phyloP scores from a whole-genome alignment of 2,329 filamentous ascomycete species.

The Exophiala dermatitidis region DNA sequence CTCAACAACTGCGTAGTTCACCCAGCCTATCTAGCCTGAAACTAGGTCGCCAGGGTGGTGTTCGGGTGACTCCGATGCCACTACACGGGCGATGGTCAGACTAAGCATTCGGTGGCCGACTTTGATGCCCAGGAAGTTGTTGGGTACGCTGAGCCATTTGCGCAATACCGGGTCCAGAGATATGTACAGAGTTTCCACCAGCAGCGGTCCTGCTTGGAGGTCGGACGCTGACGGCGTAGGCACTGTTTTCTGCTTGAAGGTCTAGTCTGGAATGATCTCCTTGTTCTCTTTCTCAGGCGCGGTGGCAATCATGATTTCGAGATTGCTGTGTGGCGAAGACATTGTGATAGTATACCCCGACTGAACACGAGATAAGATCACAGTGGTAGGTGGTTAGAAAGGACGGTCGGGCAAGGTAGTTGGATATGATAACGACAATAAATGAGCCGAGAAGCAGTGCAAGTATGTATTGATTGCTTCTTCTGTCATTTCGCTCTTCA shows the following conservation, averaged over 20 bases:
- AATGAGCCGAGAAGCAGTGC: too few species aligned
- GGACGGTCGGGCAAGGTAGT: too few species aligned
- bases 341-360: not conserved
- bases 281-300: not conserved
- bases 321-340: not conserved
- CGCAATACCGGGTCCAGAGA: conserved; percentile 50
- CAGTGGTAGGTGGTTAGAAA: too few species aligned
- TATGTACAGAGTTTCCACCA: conserved; percentile 42
- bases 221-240: conserved; percentile 28
- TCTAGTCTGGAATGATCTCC: not conserved
- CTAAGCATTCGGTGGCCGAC: conserved; percentile 36
- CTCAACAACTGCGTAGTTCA: conserved; percentile 36
- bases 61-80: conserved; percentile 30
- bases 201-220: conserved; percentile 36
- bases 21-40: conserved; percentile 32
- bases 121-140: conserved; percentile 39
- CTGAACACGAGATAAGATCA: too few species aligned
- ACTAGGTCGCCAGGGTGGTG: conserved; percentile 34
- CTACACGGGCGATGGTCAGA: conserved; percentile 32
- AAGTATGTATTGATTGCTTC: too few species aligned
- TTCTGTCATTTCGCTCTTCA: too few species aligned
- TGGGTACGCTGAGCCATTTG: conserved; percentile 41
- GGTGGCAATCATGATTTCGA: not conserved
- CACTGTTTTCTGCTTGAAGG: not conserved
- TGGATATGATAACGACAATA: too few species aligned